Base-by-base conservation (phyloP, 139 green algal genomes). In the Chlorella sp. region DNA sequence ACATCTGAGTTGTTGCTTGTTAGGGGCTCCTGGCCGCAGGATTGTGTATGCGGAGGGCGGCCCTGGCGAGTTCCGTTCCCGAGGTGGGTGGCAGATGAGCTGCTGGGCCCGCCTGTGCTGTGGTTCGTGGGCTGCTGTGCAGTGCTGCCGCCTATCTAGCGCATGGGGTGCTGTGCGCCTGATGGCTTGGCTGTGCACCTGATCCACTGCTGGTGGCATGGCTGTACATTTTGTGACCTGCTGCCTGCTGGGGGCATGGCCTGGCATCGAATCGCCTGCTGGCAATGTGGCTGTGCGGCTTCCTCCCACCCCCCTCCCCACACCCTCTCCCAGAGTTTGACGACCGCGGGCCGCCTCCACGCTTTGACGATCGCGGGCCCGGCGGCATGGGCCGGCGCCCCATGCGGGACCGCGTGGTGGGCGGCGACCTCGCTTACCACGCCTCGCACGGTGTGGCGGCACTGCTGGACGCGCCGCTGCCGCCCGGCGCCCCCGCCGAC, bases 31-130 rank as follows among this genome's bases (percentile, higher is more conserved):
- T 72, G 64, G 16, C 40, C 36, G 77, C 77, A 83, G 77, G 4
- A 92, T 96, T 34, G 88, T 94, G 58, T 95, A 93, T 85, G 91
- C 94, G 2, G 92, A 95, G 16, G 81, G 76, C 22, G 79, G 80
- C 38, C 68, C 85, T 0, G 60, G 58, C 28, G 80, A 87, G 43
- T 87, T 83, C 54, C 83, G 34, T 0, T 69, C 51, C 38, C 30
- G 62, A 48, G 69, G 64, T 30, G 65, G 44, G 58, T 30, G 30
- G 30, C 11, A 16, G 24, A 17, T 40, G n/a, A n/a, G n/a, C n/a
- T n/a, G n/a, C n/a, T n/a, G n/a, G n/a, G n/a, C n/a, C n/a, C n/a
- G n/a, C n/a, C n/a, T n/a, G n/a, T n/a, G n/a, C n/a, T n/a, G n/a
- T n/a, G n/a, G n/a, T n/a, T n/a, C n/a, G n/a, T n/a, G n/a, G n/a